Conservation (phyloP, 164 flowering plant species). For the Piper betle region DNA sequence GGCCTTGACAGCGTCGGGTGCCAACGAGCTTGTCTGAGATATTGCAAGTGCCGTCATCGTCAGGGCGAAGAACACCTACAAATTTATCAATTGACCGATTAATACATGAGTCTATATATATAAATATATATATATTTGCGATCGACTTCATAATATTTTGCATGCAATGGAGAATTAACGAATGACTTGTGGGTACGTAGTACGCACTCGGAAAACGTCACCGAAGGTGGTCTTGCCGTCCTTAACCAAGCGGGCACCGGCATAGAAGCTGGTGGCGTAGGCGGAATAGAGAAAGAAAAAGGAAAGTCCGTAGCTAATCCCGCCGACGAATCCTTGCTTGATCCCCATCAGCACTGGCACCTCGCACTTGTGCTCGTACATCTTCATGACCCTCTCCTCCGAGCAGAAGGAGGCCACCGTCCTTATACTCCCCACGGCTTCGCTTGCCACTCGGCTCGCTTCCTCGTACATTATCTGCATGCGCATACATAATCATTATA, state of each 20-base stretch:
- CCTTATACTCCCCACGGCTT: conserved; percentile 57
- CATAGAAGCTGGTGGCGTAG: conserved; percentile 26
- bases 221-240: conserved; percentile 18
- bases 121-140: too few species aligned
- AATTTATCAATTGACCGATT: background rate
- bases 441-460: conserved; percentile 59
- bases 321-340: conserved; percentile 29
- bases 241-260: conserved; percentile 21
- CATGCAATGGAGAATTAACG: background rate
- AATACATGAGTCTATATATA: too few species aligned
- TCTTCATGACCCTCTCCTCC: conserved; percentile 37
- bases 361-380: conserved; percentile 28
- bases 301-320: conserved; percentile 29
- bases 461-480: conserved; percentile 37
- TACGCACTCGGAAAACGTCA: conserved; percentile 24
- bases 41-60: conserved; percentile 29
- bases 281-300: conserved; percentile 19
- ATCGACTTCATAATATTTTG: background rate
- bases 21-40: conserved; percentile 26
- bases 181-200: background rate
- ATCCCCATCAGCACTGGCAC: conserved; percentile 26
- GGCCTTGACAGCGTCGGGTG: conserved; percentile 32
- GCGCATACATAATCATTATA: background rate
- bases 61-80: conserved; percentile 43
- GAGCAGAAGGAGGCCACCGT: conserved; percentile 64